Conservation (phyloP, 768 basidiomycete species). For the Scleroderma bovista region DNA sequence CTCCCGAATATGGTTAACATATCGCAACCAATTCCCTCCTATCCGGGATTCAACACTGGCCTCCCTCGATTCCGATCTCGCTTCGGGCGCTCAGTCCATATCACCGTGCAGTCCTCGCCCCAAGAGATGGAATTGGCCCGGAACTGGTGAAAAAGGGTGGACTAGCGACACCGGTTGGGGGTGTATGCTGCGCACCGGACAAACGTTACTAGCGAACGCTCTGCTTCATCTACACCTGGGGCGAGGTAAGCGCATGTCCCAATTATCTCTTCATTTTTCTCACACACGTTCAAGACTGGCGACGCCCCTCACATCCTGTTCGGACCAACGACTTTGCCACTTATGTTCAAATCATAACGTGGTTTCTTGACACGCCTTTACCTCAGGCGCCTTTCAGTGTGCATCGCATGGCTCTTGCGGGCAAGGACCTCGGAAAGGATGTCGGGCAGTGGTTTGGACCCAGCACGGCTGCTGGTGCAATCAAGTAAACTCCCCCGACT, state of each 20-base stretch:
- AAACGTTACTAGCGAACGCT: constrained; percentile 76
- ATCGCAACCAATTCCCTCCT: constrained; percentile 80
- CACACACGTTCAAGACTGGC: constrained; percentile 60
- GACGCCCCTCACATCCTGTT: constrained; percentile 60
- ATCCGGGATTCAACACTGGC: constrained; percentile 61
- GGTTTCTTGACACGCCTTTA: constrained; percentile 91
- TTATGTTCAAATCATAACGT: constrained; percentile 87
- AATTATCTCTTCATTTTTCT: constrained; percentile 5
- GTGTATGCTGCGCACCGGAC: constrained; percentile 87
- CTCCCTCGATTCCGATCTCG: constrained; percentile 34
- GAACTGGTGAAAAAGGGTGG: constrained; percentile 69
- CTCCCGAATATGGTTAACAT: constrained; percentile 86
- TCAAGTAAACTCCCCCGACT: constrained; percentile 54
- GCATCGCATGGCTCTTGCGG: constrained; percentile 92
- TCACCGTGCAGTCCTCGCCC: constrained; percentile 38
- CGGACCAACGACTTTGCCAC: constrained; percentile 66
- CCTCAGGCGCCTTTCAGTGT: constrained; percentile 88
- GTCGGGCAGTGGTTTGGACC: constrained; percentile 99
- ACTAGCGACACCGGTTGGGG: constrained; percentile 87
- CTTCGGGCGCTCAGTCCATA: constrained; percentile 27
- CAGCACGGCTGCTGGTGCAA: constrained; percentile 93
- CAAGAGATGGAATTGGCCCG: constrained; percentile 60
- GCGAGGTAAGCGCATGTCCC: constrained; percentile 42
- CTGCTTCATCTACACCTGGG: constrained; percentile 73
- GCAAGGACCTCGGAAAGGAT: constrained; percentile 91